Conservation (phyloP, 202 grass and related monocot species). For the Musa balbisiana region DNA sequence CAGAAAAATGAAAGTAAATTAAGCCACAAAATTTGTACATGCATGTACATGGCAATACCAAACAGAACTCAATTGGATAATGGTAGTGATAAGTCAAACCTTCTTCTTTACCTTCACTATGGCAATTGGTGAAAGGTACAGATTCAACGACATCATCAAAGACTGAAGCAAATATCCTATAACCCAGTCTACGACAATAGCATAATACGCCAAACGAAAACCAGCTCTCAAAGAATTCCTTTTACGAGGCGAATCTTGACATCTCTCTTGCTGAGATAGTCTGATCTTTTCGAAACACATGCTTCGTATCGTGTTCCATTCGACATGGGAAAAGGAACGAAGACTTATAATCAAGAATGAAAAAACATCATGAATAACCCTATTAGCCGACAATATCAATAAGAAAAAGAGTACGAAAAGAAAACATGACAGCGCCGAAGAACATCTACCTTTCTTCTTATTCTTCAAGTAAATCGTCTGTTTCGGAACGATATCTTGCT, state of each 20-base stretch:
- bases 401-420: neutral
- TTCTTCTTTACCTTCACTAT: neutral
- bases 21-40: neutral
- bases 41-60: neutral
- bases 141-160: neutral
- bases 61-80: neutral
- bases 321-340: no score
- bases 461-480: neutral
- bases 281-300: no score
- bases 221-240: no score
- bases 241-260: no score
- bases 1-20: neutral
- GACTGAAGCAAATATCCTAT: no score
- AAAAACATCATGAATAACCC: neutral
- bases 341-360: no score
- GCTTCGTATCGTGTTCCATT: no score
- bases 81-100: neutral
- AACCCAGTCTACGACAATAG: no score
- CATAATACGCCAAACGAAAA: no score
- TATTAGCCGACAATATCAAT: neutral
- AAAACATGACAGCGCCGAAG: neutral
- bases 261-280: no score
- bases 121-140: neutral
- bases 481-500: no score
- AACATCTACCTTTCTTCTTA: neutral